Evolutionary conservation across 768 basidiomycete species (phyloP).

Genomic region (Rhizopogon salebrosus): DNA sequence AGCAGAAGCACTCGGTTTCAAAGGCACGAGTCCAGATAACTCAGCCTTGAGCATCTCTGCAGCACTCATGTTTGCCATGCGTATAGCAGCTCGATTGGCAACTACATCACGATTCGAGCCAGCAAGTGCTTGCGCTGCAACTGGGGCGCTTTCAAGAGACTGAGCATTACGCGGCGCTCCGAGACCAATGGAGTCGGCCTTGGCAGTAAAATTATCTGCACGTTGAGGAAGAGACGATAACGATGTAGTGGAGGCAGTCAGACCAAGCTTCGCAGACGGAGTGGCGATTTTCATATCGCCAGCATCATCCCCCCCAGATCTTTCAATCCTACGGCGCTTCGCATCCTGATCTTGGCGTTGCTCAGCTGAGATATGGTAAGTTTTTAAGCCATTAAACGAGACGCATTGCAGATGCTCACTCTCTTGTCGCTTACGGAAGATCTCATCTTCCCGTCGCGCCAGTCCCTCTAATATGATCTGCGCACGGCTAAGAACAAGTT

Average conservation of each 20-base stretch:
- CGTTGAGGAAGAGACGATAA: slow-evolving; percentile 58
- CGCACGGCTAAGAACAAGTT: slow-evolving; percentile 76
- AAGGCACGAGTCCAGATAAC: slow-evolving; percentile 50
- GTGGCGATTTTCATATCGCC: slow-evolving; percentile 24
- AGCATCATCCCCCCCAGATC: slow-evolving; percentile 34
- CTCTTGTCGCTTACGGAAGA: slow-evolving; percentile 89
- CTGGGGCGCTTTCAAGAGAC: slow-evolving; percentile 50
- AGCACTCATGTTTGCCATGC: slow-evolving; percentile 95
- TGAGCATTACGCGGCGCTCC: slow-evolving; percentile 58
- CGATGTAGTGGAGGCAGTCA: slow-evolving; percentile 16
- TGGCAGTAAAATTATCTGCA: slow-evolving; percentile 64
- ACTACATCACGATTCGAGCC: slow-evolving; percentile 91
- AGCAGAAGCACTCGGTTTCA: slow-evolving; percentile 30
- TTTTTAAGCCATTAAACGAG: slow-evolving; percentile 8
- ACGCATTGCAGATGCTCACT: slow-evolving; percentile 46
- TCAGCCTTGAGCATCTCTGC: slow-evolving; percentile 93
- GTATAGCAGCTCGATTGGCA: slow-evolving; percentile 82
- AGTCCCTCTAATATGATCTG: slow-evolving; percentile 95
- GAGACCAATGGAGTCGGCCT: slow-evolving; percentile 72
- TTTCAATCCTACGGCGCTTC: slow-evolving; percentile 77
- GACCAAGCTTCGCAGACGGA: slow-evolving; percentile 25
- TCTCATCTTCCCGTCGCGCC: slow-evolving; percentile 92
- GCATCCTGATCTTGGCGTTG: slow-evolving; percentile 89
- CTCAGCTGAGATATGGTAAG: slow-evolving; percentile 55
- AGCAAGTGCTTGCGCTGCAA: slow-evolving; percentile 68